Base-by-base conservation (phyloP, 2,329 filamentous ascomycete genomes). In the Ophiosphaerella korrae region DNA sequence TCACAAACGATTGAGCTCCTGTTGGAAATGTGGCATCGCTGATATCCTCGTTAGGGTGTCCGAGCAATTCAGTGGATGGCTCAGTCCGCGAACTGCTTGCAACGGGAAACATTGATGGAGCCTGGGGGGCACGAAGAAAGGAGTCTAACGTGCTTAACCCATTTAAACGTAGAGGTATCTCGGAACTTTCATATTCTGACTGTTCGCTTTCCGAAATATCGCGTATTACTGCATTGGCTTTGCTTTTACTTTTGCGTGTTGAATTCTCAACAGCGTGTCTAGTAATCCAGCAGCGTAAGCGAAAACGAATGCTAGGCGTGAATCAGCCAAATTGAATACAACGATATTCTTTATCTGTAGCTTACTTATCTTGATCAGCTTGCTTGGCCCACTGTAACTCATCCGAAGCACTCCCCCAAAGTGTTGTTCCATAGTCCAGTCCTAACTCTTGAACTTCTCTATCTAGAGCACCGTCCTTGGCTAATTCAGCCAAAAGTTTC, bases 201-300 rank as follows among this genome's bases (percentile, higher is more conserved):
- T 38, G 1, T 7, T 39, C n/a, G 29, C 1, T 6, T n/a, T 32
- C 36, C 39, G 34, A 45, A 32, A 32, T 12, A 16, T 45, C 35
- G 3, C 26, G 26, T 29, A 9, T 7, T 26, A 29, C 21, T 13
- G 14, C 13, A 29, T 36, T 38, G 42, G 50, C 41, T 18, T 31
- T 57, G 48, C 34, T 46, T 37, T 50, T 50, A 5, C 36, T 21
- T 42, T 48, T 55, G 11, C 42, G 42, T 8, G 32, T 39, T 33
- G 29, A 31, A 7, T 8, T 33, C 32, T 24, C 39, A 6, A 45
- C 42, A 8, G 45, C 48, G 13, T 48, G 12, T 3, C 51, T 33
- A 14, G 50, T 41, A 12, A 57, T 49, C 53, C 57, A 59, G 37
- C 57, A 59, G 5, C 49, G 57, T 32, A 59, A 38, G n/a, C 46